phyloP scores from a whole-genome alignment of 805 yeast genomes.

The Scheffersomyces spartinae region DNA sequence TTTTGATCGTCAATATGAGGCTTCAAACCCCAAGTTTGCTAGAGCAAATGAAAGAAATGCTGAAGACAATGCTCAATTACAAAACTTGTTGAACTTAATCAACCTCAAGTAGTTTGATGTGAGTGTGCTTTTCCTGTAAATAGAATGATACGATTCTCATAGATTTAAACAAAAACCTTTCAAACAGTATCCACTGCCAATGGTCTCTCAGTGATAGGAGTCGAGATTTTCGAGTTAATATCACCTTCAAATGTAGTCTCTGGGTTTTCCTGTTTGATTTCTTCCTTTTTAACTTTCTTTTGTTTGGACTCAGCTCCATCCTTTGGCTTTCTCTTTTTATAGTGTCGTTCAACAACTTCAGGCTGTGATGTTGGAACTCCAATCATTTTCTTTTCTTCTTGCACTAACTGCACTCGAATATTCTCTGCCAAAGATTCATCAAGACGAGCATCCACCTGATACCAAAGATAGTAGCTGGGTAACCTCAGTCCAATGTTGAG shows the following conservation, averaged over 20 bases:
- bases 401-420: constrained; percentile 43
- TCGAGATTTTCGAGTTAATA: too few species aligned
- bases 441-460: constrained; percentile 64
- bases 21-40: constrained; percentile 21
- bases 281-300: constrained; percentile 7
- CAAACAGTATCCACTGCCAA: too few species aligned
- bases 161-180: too few species aligned
- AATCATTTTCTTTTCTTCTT: constrained; percentile 38
- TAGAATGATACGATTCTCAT: too few species aligned
- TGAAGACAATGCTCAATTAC: constrained; percentile 14
- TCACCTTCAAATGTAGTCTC: too few species aligned
- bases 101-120: constrained; percentile 4
- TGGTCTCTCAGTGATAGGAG: too few species aligned
- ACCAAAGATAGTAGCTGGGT: constrained; percentile 65
- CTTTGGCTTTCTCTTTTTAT: constrained; percentile 23
- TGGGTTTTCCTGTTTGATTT: too few species aligned
- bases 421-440: constrained; percentile 59
- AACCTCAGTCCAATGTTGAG: constrained; percentile 49
- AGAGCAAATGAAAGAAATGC: constrained; percentile 24
- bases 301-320: constrained; percentile 12
- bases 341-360: constrained; percentile 7
- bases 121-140: too few species aligned
- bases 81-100: constrained; percentile 15
- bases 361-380: constrained; percentile 16
- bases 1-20: constrained; percentile 14